phyloP scores from a whole-genome alignment of 2,329 filamentous ascomycete genomes.

The Corinectria fuckeliana region DNA sequence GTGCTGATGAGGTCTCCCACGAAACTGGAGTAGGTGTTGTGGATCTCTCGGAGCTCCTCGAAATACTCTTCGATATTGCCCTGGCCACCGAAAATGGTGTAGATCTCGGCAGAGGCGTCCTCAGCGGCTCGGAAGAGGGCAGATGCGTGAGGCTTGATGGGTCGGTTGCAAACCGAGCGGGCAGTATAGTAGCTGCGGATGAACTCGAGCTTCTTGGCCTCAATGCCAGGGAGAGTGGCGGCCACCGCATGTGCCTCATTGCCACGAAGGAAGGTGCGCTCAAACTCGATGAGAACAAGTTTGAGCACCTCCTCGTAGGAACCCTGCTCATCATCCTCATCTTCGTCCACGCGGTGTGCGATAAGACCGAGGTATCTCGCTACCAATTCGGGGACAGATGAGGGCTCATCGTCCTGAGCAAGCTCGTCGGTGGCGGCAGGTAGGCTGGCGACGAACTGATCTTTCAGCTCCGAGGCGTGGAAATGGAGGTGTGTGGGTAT shows the following conservation, averaged over 20 bases:
- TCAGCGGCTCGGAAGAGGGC: slow-evolving; percentile 88
- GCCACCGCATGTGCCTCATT: slow-evolving; percentile 96
- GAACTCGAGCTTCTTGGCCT: slow-evolving; percentile 88
- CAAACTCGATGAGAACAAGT: slow-evolving; percentile 92
- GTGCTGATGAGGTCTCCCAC: slow-evolving; percentile 83
- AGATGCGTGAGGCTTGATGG: slow-evolving; percentile 91
- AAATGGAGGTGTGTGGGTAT: slow-evolving; percentile 96
- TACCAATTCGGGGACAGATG: slow-evolving; percentile 89
- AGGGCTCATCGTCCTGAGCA: slow-evolving; percentile 98
- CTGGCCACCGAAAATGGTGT: slow-evolving; percentile 95
- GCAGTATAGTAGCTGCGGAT: slow-evolving; percentile 92
- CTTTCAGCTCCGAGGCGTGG: slow-evolving; percentile 92
- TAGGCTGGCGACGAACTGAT: slow-evolving; percentile 83
- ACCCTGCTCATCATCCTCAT: slow-evolving; percentile 86
- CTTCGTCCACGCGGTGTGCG: slow-evolving; percentile 86
- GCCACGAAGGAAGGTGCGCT: slow-evolving; percentile 90
- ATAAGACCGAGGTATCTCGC: slow-evolving; percentile 93
- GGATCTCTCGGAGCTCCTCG: slow-evolving; percentile 91
- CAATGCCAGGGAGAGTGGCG: slow-evolving; percentile 85
- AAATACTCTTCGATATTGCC: slow-evolving; percentile 99
- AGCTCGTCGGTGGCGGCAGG: slow-evolving; percentile 95
- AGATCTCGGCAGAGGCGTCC: slow-evolving; percentile 83
- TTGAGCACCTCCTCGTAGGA: slow-evolving; percentile 94
- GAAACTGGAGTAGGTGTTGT: slow-evolving; percentile 89
- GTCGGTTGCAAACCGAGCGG: slow-evolving; percentile 80